These are phyloP conservation scores for Samsoniella hepiali DNA, from an alignment of 2,329 filamentous ascomycete species.

Conservation along the genomic window DNA sequence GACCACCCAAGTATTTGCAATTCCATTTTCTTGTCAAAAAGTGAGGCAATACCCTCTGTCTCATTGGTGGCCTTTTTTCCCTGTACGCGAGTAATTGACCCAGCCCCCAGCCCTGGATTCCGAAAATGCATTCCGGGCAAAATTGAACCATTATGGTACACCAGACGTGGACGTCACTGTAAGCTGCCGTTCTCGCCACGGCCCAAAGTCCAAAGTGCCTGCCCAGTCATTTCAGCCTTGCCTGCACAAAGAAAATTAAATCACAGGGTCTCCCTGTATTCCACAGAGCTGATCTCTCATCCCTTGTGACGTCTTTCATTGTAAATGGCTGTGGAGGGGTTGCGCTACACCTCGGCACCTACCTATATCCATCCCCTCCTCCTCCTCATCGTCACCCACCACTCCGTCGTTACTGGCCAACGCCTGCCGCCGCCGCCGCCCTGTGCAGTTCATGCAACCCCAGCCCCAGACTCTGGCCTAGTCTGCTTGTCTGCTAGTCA, in stretches of 20 bases:
- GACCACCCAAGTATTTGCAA: neutral
- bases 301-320: neutral
- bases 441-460: conserved; percentile 6
- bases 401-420: neutral
- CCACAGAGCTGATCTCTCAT: neutral
- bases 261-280: conserved; percentile 3
- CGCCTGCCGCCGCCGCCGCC: neutral
- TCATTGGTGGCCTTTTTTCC: conserved; percentile 7
- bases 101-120: too few species aligned
- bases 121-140: neutral
- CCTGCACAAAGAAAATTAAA: neutral
- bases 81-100: conserved; percentile 9
- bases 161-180: neutral
- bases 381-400: conserved; percentile 3
- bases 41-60: neutral
- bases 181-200: neutral
- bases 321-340: neutral
- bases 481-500: too few species aligned
- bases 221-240: neutral
- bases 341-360: conserved; percentile 5
- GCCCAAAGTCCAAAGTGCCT: neutral
- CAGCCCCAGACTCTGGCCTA: neutral
- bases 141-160: neutral
- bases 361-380: neutral
- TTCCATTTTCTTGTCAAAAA: neutral